Percentiles rank a stretch among this genome's conserved stretches.
phyloP scores from a whole-genome alignment of 306 rosid genomes.

The Fragaria ananassa region DNA sequence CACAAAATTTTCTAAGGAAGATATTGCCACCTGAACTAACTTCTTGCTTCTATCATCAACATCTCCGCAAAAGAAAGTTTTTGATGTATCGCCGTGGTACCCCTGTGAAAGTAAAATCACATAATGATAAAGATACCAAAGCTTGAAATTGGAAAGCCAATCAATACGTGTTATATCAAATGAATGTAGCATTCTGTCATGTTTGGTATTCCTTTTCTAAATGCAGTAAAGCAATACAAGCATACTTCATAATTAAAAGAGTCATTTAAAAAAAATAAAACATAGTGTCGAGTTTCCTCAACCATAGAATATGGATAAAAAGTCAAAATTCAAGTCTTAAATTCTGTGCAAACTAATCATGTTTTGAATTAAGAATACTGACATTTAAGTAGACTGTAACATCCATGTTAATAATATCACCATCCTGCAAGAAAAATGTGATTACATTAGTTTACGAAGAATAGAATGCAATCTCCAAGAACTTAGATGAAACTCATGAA shows the following conservation, averaged over 20 bases:
- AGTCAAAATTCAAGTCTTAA: neutral
- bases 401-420: slow-evolving; percentile 88
- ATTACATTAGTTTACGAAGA: neutral
- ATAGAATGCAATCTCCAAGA: slow-evolving; percentile 15
- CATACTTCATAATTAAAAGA: neutral
- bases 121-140: slow-evolving; percentile 20
- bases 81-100: slow-evolving; percentile 85
- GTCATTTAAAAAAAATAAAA: neutral
- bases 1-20: slow-evolving; percentile 7
- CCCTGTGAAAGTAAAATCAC: slow-evolving; percentile 54
- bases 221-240: neutral
- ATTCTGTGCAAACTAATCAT: neutral
- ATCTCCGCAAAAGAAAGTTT: slow-evolving; percentile 85
- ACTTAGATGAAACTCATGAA: neutral
- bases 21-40: slow-evolving; percentile 62
- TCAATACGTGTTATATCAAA: slow-evolving; percentile 6
- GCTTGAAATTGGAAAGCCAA: slow-evolving; percentile 6
- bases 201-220: neutral
- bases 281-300: neutral
- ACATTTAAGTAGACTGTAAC: slow-evolving; percentile 91
- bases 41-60: slow-evolving; percentile 65
- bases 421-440: slow-evolving; percentile 57
- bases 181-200: neutral
- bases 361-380: slow-evolving; percentile 29
- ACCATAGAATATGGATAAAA: slow-evolving; percentile 1